Evolutionary conservation across 805 yeast species (phyloP), one percentile per base, ranked within the genome.

Genomic region (Pichia ethanolica): DNA sequence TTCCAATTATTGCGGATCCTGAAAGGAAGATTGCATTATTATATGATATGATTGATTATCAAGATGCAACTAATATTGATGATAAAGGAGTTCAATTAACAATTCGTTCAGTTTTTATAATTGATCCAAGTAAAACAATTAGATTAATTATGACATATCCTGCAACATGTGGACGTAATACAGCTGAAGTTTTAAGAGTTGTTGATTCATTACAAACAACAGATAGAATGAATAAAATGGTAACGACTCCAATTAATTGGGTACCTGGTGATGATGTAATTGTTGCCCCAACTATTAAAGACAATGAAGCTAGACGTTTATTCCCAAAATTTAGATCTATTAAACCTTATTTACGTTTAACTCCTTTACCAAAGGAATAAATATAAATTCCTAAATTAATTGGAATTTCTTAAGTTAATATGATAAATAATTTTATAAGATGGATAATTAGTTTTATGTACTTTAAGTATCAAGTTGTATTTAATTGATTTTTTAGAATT

Each of bases 121-220:
- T 83, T 63, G 89, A 83, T 65, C 86, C 87, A 50, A 63, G 70
- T 50, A 81, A 82, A 67, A 80, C 74, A 56, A 72, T 83, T 51
- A 72, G 89, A 65, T 70, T 82, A 60, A 77, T 73, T 50, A 70
- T 83, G 65, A 69, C 86, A 27, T 83, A 83, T 65, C 89, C 89
- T 38, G 84, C 88, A 39, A 79, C 86, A 10, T 78, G 84, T 38
- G 89, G 89, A 54, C 74, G 89, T 71, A 83, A 83, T 73, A 79
- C 89, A 27, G 83, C 87, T 46, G 89, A 83, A 64, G 80, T 83
- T 39, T 72, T 83, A 62, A 71, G 89, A 66, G 84, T 79, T 42
- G 71, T 83, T 56, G 89, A 83, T 64, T 81, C 88, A 26, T 72
- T 83, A 59, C 88, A 83, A 65, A 71, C 76, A 51, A 75, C 82